Conservation (phyloP, 139 green algal species). For the Chloropicon primus region DNA sequence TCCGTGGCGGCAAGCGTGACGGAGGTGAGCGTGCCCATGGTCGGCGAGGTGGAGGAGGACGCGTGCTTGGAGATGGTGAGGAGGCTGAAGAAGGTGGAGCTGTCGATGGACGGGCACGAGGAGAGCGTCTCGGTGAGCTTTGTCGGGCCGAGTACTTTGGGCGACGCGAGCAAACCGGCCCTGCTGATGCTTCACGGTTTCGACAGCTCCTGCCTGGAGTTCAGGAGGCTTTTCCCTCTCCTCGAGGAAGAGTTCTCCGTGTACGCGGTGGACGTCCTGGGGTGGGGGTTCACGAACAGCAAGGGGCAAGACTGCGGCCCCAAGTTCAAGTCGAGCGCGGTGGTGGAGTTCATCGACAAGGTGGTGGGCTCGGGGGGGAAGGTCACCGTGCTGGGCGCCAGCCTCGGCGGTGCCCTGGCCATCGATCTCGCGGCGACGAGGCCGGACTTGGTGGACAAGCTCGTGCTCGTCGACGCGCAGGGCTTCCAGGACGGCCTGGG, state of each 20-base stretch:
- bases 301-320: slow-evolving; percentile 2
- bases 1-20: too few species aligned
- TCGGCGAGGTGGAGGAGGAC: background rate
- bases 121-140: slow-evolving; percentile 22
- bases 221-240: slow-evolving; percentile 57
- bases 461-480: slow-evolving; percentile 40
- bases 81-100: background rate
- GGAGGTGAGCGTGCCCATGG: too few species aligned
- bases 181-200: slow-evolving; percentile 83
- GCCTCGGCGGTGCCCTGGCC: slow-evolving; percentile 72
- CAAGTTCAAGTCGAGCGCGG: background rate
- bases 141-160: slow-evolving; percentile 7
- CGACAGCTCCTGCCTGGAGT: slow-evolving; percentile 73
- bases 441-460: slow-evolving; percentile 35
- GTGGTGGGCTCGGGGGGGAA: slow-evolving; percentile 40
- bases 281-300: slow-evolving; percentile 64
- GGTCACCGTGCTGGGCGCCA: slow-evolving; percentile 54
- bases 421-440: slow-evolving; percentile 76
- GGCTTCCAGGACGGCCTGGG: slow-evolving; percentile 80
- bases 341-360: slow-evolving; percentile 45
- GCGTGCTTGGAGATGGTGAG: background rate
- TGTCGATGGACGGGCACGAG: slow-evolving; percentile 9
- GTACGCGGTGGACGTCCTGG: slow-evolving; percentile 73
- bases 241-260: slow-evolving; percentile 39
- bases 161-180: slow-evolving; percentile 16